A percentile compares a stretch with the other conserved stretches of the same genome.
These are phyloP conservation scores for Pholiota molesta DNA, from an alignment of 768 basidiomycete genomes.

Conservation along the genomic window DNA sequence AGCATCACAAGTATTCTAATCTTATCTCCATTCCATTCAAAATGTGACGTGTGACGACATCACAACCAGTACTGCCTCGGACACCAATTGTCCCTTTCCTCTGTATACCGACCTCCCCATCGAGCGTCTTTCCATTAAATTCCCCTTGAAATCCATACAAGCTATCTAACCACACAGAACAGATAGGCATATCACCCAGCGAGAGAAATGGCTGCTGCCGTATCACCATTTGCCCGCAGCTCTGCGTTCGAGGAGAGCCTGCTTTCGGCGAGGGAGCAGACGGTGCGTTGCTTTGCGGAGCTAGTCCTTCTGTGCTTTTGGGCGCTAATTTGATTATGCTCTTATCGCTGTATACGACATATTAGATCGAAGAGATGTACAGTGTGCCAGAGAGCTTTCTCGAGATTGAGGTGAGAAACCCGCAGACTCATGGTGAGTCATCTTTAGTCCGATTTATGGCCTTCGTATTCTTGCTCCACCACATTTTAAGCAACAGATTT, in stretches of 20 bases:
- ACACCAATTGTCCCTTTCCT: not conserved
- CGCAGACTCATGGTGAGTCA: constrained; percentile 89
- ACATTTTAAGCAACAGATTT: not conserved
- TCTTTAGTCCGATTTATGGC: not conserved
- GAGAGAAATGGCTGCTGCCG: constrained; percentile 37
- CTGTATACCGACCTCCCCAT: not conserved
- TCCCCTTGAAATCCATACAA: not conserved
- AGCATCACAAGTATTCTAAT: not conserved
- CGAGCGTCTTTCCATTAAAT: not conserved
- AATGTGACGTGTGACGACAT: constrained; percentile 3
- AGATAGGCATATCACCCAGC: not conserved
- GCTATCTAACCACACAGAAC: not conserved
- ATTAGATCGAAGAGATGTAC: constrained; percentile 97
- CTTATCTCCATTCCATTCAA: constrained; percentile 1
- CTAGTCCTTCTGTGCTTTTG: constrained; percentile 14
- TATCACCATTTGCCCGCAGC: constrained; percentile 68
- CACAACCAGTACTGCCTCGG: not conserved
- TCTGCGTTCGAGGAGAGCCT: constrained; percentile 57
- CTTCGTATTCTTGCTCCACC: not conserved
- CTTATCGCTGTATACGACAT: not conserved
- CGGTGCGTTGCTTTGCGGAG: constrained; percentile 39
- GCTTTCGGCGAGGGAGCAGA: constrained; percentile 56
- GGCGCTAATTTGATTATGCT: constrained; percentile 7
- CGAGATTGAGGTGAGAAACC: constrained; percentile 96
- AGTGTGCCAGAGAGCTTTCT: constrained; percentile 95